Evolutionary conservation across 2,329 filamentous ascomycete species (phyloP), one percentile per base, ranked within the genome.

Genomic region (Xylaria sp.): DNA sequence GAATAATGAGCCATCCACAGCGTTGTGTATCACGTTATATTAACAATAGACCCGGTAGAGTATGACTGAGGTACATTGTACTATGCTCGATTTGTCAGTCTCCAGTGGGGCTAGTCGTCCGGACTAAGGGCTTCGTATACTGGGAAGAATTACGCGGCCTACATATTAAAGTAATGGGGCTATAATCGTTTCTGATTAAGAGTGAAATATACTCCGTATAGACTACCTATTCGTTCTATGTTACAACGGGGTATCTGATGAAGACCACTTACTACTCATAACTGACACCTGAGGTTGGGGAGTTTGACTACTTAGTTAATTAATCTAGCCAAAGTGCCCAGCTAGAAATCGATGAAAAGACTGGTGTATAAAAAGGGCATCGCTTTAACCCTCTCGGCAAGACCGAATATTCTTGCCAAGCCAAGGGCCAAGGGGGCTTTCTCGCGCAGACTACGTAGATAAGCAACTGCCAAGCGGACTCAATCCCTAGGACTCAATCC

Each of bases 11-110:
- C 32, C 28, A 23, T 36, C 36, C 48, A 8, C 18, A 2, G 18
- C 9, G 28, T 32, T 13, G 9, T 4, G 23, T n/a, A 13, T 36
- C 10, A 3, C 9, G 9, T 13, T 36, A 39, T 39, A 39, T n/a
- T n/a, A n/a, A n/a, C n/a, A n/a, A n/a, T n/a, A n/a, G n/a, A n/a
- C n/a, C n/a, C n/a, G n/a, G n/a, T n/a, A n/a, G n/a, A n/a, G n/a
- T n/a, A n/a, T n/a, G n/a, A n/a, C n/a, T n/a, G n/a, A n/a, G n/a
- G 18, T 39, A 34, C 32, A 34, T 9, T 57, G 55, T n/a, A n/a
- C n/a, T n/a, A n/a, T n/a, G n/a, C n/a, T 50, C 48, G 30, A 67
- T 67, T 67, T 67, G 60, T 67, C 66, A 63, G 25, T 45, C 10
- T 20, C 32, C n/a, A 1, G 53, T n/a, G n/a, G 34, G n/a, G n/a